phyloP scores from a whole-genome alignment of 306 rosid genomes.

The Rosa persica region DNA sequence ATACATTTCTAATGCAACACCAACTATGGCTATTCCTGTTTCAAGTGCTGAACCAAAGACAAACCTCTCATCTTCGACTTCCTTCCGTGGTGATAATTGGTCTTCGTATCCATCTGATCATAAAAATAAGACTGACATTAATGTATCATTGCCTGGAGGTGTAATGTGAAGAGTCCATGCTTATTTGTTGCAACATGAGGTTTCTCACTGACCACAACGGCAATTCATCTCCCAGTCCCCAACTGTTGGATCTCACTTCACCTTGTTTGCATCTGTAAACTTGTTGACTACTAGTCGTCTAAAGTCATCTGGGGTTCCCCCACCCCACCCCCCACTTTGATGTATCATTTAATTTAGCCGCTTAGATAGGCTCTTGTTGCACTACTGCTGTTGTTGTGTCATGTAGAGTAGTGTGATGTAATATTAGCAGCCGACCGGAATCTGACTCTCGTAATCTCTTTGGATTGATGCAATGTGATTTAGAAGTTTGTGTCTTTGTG shows the following conservation, averaged over 20 bases:
- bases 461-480: constrained; percentile 42
- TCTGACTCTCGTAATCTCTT: constrained; percentile 26
- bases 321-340: constrained; percentile 5
- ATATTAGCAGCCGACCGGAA: constrained; percentile 31
- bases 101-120: constrained; percentile 57
- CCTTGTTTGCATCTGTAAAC: constrained; percentile 46
- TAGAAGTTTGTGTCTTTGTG: constrained; percentile 16
- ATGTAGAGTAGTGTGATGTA: constrained; percentile 51
- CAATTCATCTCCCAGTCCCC: constrained; percentile 34
- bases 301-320: constrained; percentile 18
- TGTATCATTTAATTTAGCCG: constrained; percentile 39
- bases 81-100: constrained; percentile 74
- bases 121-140: constrained; percentile 66
- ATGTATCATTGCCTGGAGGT: constrained; percentile 63
- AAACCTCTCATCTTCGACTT: constrained; percentile 42
- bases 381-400: constrained; percentile 36
- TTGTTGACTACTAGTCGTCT: constrained; percentile 26
- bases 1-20: constrained; percentile 34
- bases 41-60: constrained; percentile 62
- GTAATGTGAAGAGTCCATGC: constrained; percentile 19
- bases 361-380: constrained; percentile 36
- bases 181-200: constrained; percentile 19
- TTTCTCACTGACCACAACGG: constrained; percentile 39
- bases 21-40: constrained; percentile 59
- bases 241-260: constrained; percentile 25